These are phyloP conservation scores for Hermanozyma aechmeae DNA, from an alignment of 805 yeast species.

Conservation along the genomic window DNA sequence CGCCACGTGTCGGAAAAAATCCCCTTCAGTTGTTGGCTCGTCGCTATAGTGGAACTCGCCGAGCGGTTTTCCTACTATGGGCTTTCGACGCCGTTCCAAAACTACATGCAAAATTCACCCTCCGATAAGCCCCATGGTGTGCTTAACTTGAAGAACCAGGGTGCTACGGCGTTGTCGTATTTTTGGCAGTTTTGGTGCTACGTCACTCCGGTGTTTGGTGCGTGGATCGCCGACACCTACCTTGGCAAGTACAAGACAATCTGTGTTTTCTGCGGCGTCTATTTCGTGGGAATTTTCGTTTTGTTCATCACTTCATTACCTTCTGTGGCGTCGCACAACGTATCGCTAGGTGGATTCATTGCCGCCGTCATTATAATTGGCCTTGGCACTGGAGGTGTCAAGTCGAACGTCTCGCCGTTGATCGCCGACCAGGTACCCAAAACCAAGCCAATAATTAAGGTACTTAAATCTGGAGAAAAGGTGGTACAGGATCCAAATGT, in stretches of 20 bases:
- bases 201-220: constrained; percentile 7
- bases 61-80: constrained; percentile 9
- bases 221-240: constrained; percentile 4
- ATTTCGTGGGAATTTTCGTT: constrained; percentile 1
- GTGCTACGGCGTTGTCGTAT: constrained; percentile 7
- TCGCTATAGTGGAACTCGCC: constrained; percentile 8
- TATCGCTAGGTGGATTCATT: neutral
- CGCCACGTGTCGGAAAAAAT: constrained; percentile 3
- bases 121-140: constrained; percentile 6
- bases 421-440: constrained; percentile 2
- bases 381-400: constrained; percentile 1
- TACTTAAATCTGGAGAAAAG: constrained; percentile 1
- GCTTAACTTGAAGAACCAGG: constrained; percentile 4
- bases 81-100: constrained; percentile 9
- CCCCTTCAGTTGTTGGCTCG: constrained; percentile 9
- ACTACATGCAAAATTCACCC: constrained; percentile 8
- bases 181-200: constrained; percentile 10
- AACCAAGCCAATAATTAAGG: constrained; percentile 1
- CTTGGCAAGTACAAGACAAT: constrained; percentile 1
- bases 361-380: constrained; percentile 1
- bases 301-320: constrained; percentile 1
- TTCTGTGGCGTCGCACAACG: neutral
- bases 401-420: constrained; percentile 1
- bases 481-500: constrained; percentile 8
- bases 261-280: neutral